A percentile compares a stretch with the other conserved stretches of the same genome.
Evolutionary conservation across 495 filamentous ascomycete species (phyloP).

Genomic region (Massariosphaeria phaeospora): DNA sequence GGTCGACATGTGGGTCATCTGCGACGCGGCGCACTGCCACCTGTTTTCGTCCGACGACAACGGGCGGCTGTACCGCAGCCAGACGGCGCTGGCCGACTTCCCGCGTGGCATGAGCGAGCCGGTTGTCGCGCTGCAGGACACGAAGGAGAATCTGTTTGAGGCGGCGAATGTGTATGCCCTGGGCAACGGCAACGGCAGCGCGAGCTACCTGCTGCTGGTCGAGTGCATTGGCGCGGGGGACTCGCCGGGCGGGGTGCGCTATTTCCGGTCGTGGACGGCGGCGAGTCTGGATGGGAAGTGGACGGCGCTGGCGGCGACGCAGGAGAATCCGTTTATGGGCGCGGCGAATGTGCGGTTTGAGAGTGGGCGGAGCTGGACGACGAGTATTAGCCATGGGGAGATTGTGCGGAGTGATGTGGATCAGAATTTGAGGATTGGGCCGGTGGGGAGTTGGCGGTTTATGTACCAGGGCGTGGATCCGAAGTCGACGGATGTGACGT

Average conservation of each 20-base stretch:
- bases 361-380: constrained; percentile 25
- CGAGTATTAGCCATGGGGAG: constrained; percentile 33
- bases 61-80: constrained; percentile 29
- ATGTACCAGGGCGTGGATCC: constrained; percentile 32
- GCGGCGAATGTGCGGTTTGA: constrained; percentile 27
- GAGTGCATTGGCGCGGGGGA: constrained; percentile 28
- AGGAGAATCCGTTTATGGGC: constrained; percentile 26
- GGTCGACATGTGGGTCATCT: constrained; percentile 36
- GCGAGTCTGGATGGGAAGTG: constrained; percentile 13
- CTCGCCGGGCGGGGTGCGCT: constrained; percentile 25
- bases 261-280: constrained; percentile 34
- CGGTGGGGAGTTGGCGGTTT: constrained; percentile 23
- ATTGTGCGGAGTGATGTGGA: constrained; percentile 24
- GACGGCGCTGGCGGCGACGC: constrained; percentile 24
- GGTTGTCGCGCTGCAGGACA: constrained; percentile 23
- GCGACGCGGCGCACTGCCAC: constrained; percentile 27
- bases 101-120: constrained; percentile 24
- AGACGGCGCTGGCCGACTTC: constrained; percentile 26
- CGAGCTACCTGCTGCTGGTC: constrained; percentile 29
- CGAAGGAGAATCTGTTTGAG: constrained; percentile 29
- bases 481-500: neutral
- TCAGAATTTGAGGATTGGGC: constrained; percentile 29
- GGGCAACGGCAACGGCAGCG: constrained; percentile 7
- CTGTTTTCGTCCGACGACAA: constrained; percentile 33
- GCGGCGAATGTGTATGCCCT: constrained; percentile 29